Percentiles rank a stretch among this genome's conserved stretches.
Conservation (phyloP, 2,329 filamentous ascomycete species). For the Podosphaera xanthii region DNA sequence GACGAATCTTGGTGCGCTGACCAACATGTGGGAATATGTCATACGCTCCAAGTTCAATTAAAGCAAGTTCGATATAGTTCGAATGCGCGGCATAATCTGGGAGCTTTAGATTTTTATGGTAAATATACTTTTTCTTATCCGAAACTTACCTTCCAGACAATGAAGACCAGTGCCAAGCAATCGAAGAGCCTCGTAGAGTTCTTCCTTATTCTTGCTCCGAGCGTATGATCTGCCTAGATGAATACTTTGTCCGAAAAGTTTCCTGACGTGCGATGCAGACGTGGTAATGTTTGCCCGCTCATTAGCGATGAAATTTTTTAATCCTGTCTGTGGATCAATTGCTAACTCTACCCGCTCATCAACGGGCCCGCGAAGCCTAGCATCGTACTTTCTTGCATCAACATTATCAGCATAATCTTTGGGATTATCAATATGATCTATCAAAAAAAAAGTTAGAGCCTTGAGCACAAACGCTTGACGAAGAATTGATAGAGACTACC, state of each 20-base stretch:
- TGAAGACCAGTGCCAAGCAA: conserved; percentile 74
- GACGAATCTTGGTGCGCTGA: conserved; percentile 41
- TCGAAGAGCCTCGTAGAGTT: conserved; percentile 69
- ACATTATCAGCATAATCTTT: conserved; percentile 75
- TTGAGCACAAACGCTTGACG: too few species aligned
- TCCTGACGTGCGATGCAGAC: conserved; percentile 53
- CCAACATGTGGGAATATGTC: conserved; percentile 78
- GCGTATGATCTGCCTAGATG: conserved; percentile 58
- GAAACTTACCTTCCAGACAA: conserved; percentile 40
- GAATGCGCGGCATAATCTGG: background rate
- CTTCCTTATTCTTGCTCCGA: conserved; percentile 41
- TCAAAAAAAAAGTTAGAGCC: too few species aligned
- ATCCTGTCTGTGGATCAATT: conserved; percentile 50
- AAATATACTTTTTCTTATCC: background rate
- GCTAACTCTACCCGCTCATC: conserved; percentile 57
- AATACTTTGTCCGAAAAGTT: conserved; percentile 51
- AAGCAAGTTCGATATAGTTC: conserved; percentile 28
- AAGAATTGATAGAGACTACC: background rate
- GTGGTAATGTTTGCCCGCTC: conserved; percentile 60
- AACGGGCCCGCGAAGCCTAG: conserved; percentile 57
- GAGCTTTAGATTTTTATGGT: background rate
- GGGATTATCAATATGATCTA: conserved; percentile 55
- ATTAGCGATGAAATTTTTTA: conserved; percentile 92
- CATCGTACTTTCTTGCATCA: conserved; percentile 66
- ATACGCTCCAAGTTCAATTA: conserved; percentile 66